Evolutionary conservation across 305 asterid species (phyloP), one percentile per base, ranked within the genome.

Genomic region (Fraxinus xanthoxyloides): DNA sequence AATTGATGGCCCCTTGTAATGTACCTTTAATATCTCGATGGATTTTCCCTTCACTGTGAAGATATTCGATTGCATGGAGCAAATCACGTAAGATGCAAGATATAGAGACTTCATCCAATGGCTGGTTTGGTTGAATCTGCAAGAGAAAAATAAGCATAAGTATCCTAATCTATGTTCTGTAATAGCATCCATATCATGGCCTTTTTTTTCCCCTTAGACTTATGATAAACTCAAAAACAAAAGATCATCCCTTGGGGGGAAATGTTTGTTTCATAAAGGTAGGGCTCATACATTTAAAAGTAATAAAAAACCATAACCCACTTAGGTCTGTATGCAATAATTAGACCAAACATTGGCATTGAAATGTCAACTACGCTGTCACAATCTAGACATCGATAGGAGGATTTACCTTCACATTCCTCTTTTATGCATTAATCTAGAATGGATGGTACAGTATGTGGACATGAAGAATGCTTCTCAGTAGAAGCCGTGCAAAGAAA

Each of bases 21-120:
- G 79, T 88, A 95, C 98, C 98, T 93, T 95, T 95, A 84, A 95
- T 93, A 89, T 95, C 98, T 83, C 98, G 92, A 85, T 95, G 98
- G 84, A 95, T 95, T 89, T 95, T 95, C 76, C 98, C 98, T 91
- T 95, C 98, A 28, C 76, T 90, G 89, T 95, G 98, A 83, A 95
- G 98, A 86, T 95, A 95, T 82, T 95, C 98, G 77, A 95, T 70
- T 54, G 98, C 98, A 80, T 93, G 97, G 82, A 95, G 98, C 89
- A 93, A 89, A 87, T 95, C 98, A 61, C 98, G 94, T 56, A 95
- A 89, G 88, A 95, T 95, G 89, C 92, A 95, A 83, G 98, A 94
- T 79, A 95, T 95, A 77, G 98, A 91, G 90, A 88, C 88, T 90
- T 95, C 98, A 90, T 95, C 98, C 88, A 95, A 84, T 38, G 98